Conservation (phyloP, 306 rosid species). For the Prunus persica region DNA sequence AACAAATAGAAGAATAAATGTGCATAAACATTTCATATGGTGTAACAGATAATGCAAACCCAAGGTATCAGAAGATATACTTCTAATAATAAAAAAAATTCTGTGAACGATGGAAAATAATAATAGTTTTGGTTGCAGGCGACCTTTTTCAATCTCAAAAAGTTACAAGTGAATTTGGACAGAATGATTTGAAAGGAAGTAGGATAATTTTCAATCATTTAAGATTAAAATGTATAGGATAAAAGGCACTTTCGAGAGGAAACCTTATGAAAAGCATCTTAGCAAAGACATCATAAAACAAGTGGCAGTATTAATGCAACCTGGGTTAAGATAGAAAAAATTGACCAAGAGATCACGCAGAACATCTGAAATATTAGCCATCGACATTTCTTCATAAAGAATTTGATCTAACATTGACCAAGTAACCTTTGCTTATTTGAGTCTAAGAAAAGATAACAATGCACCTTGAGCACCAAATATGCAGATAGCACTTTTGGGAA, state of each 20-base stretch:
- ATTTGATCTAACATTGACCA: too few species aligned
- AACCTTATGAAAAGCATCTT: not conserved
- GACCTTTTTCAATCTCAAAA: not conserved
- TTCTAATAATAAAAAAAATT: not conserved
- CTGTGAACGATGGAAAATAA: not conserved
- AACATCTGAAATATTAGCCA: too few species aligned
- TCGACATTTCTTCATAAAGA: too few species aligned
- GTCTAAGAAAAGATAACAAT: too few species aligned
- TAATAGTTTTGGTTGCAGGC: not conserved
- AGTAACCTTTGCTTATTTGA: too few species aligned
- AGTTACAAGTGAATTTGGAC: not conserved
- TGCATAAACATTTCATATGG: not conserved
- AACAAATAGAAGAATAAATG: not conserved
- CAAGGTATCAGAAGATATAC: not conserved
- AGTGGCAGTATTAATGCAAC: not conserved
- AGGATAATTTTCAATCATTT: too few species aligned
- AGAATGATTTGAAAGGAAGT: not conserved
- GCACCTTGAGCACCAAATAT: too few species aligned
- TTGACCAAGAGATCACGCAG: not conserved
- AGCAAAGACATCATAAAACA: not conserved
- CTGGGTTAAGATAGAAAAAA: not conserved
- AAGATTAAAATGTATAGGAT: too few species aligned
- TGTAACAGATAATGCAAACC: not conserved
- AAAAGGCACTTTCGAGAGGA: not conserved
- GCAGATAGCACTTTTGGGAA: too few species aligned